Evolutionary conservation across 768 basidiomycete genomes (phyloP).

Genomic region (Pleurotus eryngii): DNA sequence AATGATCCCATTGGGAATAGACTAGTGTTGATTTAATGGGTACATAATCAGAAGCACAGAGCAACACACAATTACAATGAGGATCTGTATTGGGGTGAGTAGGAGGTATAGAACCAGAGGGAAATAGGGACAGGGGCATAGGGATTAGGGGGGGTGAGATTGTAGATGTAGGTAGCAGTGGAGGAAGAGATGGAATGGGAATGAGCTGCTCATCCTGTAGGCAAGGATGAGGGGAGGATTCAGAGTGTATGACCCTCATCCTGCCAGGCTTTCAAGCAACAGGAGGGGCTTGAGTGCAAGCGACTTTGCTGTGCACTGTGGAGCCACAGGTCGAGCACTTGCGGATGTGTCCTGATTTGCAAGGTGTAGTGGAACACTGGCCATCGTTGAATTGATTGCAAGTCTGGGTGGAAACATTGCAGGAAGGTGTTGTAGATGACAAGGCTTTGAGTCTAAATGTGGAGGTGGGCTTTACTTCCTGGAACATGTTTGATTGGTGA

Average conservation of each 20-base stretch:
- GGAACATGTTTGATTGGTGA: too few species aligned
- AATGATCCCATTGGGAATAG: slow-evolving; percentile 14
- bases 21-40: neutral
- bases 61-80: slow-evolving; percentile 9
- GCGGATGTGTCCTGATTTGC: neutral
- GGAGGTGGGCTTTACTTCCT: too few species aligned
- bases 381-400: neutral
- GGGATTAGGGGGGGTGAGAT: neutral
- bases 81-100: slow-evolving; percentile 14
- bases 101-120: slow-evolving; percentile 6
- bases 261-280: neutral
- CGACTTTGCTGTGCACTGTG: neutral
- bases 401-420: neutral
- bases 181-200: neutral
- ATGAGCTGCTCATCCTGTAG: neutral
- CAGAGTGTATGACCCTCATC: neutral
- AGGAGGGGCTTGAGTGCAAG: neutral
- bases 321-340: neutral
- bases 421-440: neutral
- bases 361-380: neutral
- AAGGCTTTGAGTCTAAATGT: neutral
- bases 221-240: too few species aligned
- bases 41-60: slow-evolving; percentile 5
- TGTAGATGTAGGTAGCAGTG: neutral
- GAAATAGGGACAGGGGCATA: slow-evolving; percentile 10